These are phyloP conservation scores for Ascomycota sp. DNA, from an alignment of 2,329 filamentous ascomycete genomes.

Conservation along the genomic window DNA sequence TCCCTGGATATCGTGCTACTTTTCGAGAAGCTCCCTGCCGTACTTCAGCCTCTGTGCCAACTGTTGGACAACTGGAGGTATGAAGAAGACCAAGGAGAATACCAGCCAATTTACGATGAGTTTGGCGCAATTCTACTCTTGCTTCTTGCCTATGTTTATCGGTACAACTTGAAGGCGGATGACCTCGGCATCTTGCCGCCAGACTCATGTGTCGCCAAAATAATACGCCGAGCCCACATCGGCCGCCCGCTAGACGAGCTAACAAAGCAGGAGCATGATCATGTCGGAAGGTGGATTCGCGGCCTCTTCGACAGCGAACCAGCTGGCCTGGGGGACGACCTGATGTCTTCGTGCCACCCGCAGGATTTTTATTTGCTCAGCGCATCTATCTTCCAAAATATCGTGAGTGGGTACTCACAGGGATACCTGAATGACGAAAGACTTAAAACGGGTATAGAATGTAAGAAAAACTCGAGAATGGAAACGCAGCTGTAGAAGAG, in stretches of 20 bases:
- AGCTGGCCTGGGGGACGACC: constrained; percentile 54
- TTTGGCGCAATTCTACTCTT: constrained; percentile 61
- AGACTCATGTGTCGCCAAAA: constrained; percentile 48
- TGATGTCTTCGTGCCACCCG: constrained; percentile 64
- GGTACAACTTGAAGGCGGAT: constrained; percentile 43
- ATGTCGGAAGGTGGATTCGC: constrained; percentile 55
- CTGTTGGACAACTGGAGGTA: constrained; percentile 63
- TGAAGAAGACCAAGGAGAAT: constrained; percentile 67
- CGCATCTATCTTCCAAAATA: constrained; percentile 57
- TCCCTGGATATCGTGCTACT: constrained; percentile 57
- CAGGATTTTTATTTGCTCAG: constrained; percentile 67
- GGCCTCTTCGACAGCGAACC: constrained; percentile 59
- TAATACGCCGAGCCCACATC: constrained; percentile 39
- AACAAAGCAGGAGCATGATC: constrained; percentile 39
- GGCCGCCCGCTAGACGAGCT: constrained; percentile 38
- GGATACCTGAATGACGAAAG: constrained; percentile 46
- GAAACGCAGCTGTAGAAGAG: not conserved
- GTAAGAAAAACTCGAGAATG: constrained; percentile 20
- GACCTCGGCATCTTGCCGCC: constrained; percentile 41
- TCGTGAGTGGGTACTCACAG: constrained; percentile 46
- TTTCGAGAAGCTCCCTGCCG: constrained; percentile 48
- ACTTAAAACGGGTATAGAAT: constrained; percentile 58
- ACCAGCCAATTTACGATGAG: constrained; percentile 72
- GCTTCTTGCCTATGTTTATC: constrained; percentile 52
- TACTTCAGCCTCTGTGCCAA: constrained; percentile 54